Base-by-base conservation (phyloP, 228 moss, liverwort and hornwort genomes). In the Sphagnum fallax region DNA sequence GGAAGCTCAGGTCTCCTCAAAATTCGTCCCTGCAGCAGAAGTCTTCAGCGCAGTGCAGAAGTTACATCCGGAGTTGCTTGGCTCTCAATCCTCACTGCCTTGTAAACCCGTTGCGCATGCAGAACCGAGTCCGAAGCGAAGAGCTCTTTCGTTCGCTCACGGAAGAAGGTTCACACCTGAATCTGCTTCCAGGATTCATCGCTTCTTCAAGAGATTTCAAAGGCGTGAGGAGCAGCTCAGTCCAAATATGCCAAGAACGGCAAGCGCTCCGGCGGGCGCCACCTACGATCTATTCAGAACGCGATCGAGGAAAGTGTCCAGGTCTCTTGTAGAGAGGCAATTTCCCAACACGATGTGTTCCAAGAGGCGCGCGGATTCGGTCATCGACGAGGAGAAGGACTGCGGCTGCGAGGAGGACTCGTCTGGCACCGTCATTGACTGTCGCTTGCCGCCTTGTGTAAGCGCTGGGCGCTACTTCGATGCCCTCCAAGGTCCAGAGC, bases 401-500 rank as follows among this genome's bases (percentile, higher is more conserved):
- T 32, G 32, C 32, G 32, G 32, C 32, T 32, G 32, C 32, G 32
- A 32, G 32, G 32, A 32, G 32, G 32, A 32, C 32, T 32, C 32
- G 32, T 32, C 32, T 32, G 32, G 32, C 32, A 32, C 32, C 32
- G 32, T 32, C 32, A 1, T 1, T 32, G 32, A 32, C 32, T 32
- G 32, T 32, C 32, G 32, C 32, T 32, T 2, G 32, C 32, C 32
- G 32, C 32, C 32, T 32, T 32, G 32, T 32, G 32, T 32, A 32
- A 32, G 32, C 32, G 32, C 81, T 52, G 61, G 49, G 32, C 82
- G 82, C 60, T 88, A 78, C 75, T 88, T 85, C 52, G 80, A 85
- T 67, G 88, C 85, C 4, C 76, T 88, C 32, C 70, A 52, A 5
- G 88, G 88, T 55, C 82, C 83, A 15, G 85, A 88, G 79, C 68